These are phyloP conservation scores for Penicillium canariense DNA, from an alignment of 495 filamentous ascomycete genomes.

Conservation along the genomic window DNA sequence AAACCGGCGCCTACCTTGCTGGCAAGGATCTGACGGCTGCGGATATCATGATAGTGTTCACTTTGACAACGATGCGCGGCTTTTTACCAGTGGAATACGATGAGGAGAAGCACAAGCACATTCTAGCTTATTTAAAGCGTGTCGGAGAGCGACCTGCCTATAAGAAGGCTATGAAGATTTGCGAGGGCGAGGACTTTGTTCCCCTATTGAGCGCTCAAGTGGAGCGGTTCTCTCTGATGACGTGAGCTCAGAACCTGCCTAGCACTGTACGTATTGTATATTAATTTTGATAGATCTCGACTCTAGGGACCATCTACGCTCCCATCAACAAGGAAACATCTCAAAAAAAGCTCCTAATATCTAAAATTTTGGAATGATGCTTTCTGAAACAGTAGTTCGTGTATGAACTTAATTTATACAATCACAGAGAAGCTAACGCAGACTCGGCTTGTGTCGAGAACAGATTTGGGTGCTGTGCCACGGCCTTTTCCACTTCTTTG, in stretches of 20 bases:
- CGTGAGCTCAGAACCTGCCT: background rate
- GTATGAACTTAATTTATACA: background rate
- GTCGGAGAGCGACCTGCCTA: slow-evolving; percentile 29
- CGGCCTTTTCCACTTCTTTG: slow-evolving; percentile 53
- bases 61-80: slow-evolving; percentile 54
- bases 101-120: slow-evolving; percentile 24
- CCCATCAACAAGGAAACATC: background rate
- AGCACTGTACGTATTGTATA: background rate
- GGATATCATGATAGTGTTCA: slow-evolving; percentile 57
- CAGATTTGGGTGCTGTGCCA: slow-evolving; percentile 31
- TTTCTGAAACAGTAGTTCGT: background rate
- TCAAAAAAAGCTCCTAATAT: background rate
- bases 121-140: slow-evolving; percentile 26
- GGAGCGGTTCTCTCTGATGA: slow-evolving; percentile 12
- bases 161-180: slow-evolving; percentile 28
- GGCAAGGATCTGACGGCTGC: slow-evolving; percentile 59
- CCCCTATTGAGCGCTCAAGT: slow-evolving; percentile 19
- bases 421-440: slow-evolving; percentile 4
- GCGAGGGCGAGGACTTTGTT: slow-evolving; percentile 34
- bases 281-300: background rate
- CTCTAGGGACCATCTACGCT: background rate
- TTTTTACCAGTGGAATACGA: slow-evolving; percentile 41
- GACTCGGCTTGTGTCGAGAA: slow-evolving; percentile 12
- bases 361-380: background rate
- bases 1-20: slow-evolving; percentile 51